These are phyloP conservation scores for Beauveria caledonica DNA, from an alignment of 2,329 filamentous ascomycete species.

Conservation along the genomic window DNA sequence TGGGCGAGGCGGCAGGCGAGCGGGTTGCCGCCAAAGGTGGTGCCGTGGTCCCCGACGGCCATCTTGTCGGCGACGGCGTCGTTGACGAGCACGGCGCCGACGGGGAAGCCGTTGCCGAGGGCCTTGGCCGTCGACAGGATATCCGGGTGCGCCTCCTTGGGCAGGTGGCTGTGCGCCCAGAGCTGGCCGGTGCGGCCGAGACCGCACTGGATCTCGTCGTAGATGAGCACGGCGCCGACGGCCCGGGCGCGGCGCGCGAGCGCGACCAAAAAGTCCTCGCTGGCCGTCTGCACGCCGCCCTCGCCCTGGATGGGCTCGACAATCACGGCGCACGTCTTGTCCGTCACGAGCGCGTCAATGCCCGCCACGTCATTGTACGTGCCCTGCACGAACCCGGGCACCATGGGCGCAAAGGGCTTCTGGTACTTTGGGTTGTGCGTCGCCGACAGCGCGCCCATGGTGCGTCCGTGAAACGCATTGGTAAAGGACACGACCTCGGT, in stretches of 20 bases:
- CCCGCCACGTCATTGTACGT: conserved; percentile 72
- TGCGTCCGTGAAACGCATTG: conserved; percentile 90
- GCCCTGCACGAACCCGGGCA: conserved; percentile 85
- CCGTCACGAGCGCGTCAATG: conserved; percentile 67
- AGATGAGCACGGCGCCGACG: conserved; percentile 82
- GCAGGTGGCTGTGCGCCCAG: conserved; percentile 77
- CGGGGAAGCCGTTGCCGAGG: conserved; percentile 91
- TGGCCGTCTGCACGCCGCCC: conserved; percentile 81
- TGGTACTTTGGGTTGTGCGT: conserved; percentile 99
- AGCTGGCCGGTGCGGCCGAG: conserved; percentile 77
- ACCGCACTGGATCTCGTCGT: conserved; percentile 97
- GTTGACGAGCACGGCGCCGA: conserved; percentile 58
- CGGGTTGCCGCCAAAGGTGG: conserved; percentile 90
- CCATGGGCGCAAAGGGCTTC: conserved; percentile 87
- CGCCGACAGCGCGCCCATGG: conserved; percentile 90
- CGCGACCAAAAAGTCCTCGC: conserved; percentile 71
- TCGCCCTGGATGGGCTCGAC: conserved; percentile 97
- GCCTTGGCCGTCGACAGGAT: conserved; percentile 93
- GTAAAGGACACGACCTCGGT: conserved; percentile 83
- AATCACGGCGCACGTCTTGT: conserved; percentile 86
- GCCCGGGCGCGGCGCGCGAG: conserved; percentile 78
- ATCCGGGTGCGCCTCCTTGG: conserved; percentile 79
- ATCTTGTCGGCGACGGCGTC: conserved; percentile 33
- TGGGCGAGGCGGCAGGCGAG: conserved; percentile 77
- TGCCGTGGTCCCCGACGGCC: conserved; percentile 72